A percentile compares a stretch with the other conserved stretches of the same genome.
Evolutionary conservation across 83 land plant species (phyloP).

Genomic region (Picea mariana): DNA sequence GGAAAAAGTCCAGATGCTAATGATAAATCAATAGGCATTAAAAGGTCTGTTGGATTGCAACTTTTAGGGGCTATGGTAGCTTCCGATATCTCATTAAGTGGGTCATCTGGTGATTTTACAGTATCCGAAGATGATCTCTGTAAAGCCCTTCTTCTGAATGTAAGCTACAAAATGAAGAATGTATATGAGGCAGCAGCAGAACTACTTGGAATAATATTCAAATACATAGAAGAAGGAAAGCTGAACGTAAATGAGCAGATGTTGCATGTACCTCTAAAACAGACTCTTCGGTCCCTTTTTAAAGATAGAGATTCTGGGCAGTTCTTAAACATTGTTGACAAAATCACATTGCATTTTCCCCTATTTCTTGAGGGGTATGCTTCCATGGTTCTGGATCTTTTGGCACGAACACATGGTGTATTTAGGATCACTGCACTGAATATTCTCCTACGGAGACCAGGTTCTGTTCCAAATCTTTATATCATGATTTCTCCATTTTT

Average conservation of each 20-base stretch:
- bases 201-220: constrained; percentile 41
- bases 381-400: constrained; percentile 40
- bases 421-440: constrained; percentile 36
- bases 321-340: constrained; percentile 35
- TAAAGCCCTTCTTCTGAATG: constrained; percentile 33
- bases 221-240: constrained; percentile 19
- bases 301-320: constrained; percentile 34
- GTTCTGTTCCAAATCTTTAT: constrained; percentile 24
- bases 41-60: constrained; percentile 44
- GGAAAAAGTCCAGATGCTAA: constrained; percentile 29
- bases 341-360: constrained; percentile 34
- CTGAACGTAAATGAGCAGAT: constrained; percentile 15
- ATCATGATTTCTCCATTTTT: constrained; percentile 36
- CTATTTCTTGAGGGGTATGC: constrained; percentile 34
- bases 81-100: constrained; percentile 26
- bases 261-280: constrained; percentile 24
- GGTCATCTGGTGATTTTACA: constrained; percentile 8
- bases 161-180: constrained; percentile 32
- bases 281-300: constrained; percentile 28
- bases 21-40: constrained; percentile 23
- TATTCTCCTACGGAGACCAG: constrained; percentile 26
- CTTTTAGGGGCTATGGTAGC: constrained; percentile 39
- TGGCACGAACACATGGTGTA: constrained; percentile 44
- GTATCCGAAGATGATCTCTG: constrained; percentile 27
- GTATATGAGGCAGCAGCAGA: constrained; percentile 50